Percentiles rank a stretch among this genome's conserved stretches.
Conservation (phyloP, 2,329 filamentous ascomycete species). For the Monosporascus sp. region DNA sequence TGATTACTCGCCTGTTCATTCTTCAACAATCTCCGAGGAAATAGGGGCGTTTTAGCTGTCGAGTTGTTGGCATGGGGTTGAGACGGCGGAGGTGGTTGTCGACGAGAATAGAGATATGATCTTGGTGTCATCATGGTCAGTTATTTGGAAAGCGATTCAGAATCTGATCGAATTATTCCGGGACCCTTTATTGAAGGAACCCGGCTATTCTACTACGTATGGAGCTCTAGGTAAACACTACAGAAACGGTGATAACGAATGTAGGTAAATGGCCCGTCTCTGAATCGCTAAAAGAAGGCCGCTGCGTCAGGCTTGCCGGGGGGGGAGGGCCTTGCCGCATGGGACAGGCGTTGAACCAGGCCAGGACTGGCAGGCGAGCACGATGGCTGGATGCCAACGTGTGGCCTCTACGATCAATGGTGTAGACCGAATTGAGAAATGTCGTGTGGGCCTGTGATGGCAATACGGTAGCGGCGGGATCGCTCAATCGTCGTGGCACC, state of each 20-base stretch:
- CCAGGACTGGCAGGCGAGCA: neutral
- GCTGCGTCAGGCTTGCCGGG: neutral
- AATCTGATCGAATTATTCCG: no score
- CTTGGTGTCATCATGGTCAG: constrained; percentile 32
- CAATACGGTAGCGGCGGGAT: neutral
- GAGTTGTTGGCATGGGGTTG: constrained; percentile 5
- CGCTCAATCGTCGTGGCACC: neutral
- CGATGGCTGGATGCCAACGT: neutral
- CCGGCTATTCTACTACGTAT: constrained; percentile 6
- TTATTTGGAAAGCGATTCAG: neutral
- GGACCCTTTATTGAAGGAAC: neutral
- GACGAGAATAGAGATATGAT: constrained; percentile 32
- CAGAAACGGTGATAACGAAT: constrained; percentile 1
- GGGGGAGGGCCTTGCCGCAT: neutral
- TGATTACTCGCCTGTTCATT: constrained; percentile 21
- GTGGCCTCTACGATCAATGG: neutral
- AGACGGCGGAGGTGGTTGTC: constrained; percentile 17
- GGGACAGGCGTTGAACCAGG: neutral
- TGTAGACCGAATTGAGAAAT: neutral
- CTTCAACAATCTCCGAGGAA: constrained; percentile 19
- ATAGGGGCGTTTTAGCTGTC: constrained; percentile 9
- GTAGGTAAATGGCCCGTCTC: constrained; percentile 6
- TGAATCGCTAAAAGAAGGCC: neutral
- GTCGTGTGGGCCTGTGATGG: neutral
- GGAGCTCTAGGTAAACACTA: no score